Base-by-base conservation (phyloP, 108 stramenopile genomes). In the Fistulifera pelliculosa region DNA sequence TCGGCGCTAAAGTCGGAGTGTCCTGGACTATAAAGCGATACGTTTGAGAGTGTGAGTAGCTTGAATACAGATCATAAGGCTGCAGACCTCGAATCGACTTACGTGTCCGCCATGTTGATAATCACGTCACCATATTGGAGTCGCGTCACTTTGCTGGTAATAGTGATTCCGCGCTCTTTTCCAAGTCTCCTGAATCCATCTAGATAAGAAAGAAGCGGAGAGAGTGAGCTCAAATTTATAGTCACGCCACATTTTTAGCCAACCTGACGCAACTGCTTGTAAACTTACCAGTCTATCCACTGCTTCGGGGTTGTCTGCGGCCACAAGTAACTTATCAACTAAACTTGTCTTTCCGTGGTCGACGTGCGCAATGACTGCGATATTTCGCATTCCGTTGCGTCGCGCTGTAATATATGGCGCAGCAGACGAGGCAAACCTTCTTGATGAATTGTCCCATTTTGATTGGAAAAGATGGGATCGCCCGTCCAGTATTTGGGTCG, bases 341-440 rank as follows among this genome's bases (percentile, higher is more conserved):
- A 98, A 60, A 0, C 95, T 95, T 1, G 97, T 96, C 73, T 98
- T 98, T 41, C 98, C 98, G 64, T 99, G 98, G 64, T 99, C 98
- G 38, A 99, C 90, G 61, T 85, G 80, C 1, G 80, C 84, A 53
- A 85, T 81, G 38, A 85, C 75, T 35, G 31, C 31, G 31, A 35
- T 35, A 58, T 58, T 58, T 3, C 56, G 56, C 11, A 58, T 45
- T 17, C 53, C 53, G 1, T 38, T 4, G 1, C 53, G 27, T 54
- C 53, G 53, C 1, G 15, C 44, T 22, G 21, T 21, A 5, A 10
- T 21, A 47, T 47, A 47, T 47, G 44, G 21, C 10, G 44, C 19
- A 18, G 44, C 2, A 3, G 44, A 47, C 8, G 31, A 35, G 3
- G 31, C 31, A 35, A 35, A 35, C 31, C 31, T 35, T 8, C 31